phyloP scores from a whole-genome alignment of 441 rosid genomes.

The Cnidoscolus chayamansa region DNA sequence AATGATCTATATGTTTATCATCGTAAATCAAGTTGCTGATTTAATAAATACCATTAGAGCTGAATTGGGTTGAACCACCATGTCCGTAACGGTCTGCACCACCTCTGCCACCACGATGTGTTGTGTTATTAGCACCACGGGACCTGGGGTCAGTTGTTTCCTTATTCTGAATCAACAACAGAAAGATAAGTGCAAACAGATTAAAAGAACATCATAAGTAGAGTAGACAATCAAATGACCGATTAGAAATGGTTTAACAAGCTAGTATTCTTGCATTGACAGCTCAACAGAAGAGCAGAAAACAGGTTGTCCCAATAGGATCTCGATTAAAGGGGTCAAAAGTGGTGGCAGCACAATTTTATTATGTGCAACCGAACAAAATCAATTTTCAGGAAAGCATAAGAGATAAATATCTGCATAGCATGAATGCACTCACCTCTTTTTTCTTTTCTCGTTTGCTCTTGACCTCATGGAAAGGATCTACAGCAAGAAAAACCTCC shows the following conservation, averaged over 20 bases:
- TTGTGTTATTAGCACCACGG: conserved; percentile 54
- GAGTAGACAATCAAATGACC: not conserved
- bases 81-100: conserved; percentile 71
- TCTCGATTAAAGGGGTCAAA: not conserved
- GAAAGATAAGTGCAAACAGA: conserved; percentile 8
- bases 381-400: not conserved
- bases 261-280: not conserved
- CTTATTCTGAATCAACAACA: conserved; percentile 50
- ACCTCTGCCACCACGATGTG: conserved; percentile 66
- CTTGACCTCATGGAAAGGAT: conserved; percentile 97
- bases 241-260: not conserved
- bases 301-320: not conserved
- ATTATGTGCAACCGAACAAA: not conserved
- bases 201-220: not conserved
- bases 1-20: not conserved
- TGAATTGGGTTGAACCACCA: conserved; percentile 45
- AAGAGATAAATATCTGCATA: not conserved
- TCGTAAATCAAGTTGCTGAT: not conserved
- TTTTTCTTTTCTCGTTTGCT: conserved; percentile 94
- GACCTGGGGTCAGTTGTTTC: conserved; percentile 55
- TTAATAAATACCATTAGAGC: conserved; percentile 42
- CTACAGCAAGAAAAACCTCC: conserved; percentile 35
- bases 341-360: not conserved
- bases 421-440: conserved; percentile 50
- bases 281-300: not conserved